phyloP scores from a whole-genome alignment of 2,329 filamentous ascomycete genomes.

The Penicillium sp. region DNA sequence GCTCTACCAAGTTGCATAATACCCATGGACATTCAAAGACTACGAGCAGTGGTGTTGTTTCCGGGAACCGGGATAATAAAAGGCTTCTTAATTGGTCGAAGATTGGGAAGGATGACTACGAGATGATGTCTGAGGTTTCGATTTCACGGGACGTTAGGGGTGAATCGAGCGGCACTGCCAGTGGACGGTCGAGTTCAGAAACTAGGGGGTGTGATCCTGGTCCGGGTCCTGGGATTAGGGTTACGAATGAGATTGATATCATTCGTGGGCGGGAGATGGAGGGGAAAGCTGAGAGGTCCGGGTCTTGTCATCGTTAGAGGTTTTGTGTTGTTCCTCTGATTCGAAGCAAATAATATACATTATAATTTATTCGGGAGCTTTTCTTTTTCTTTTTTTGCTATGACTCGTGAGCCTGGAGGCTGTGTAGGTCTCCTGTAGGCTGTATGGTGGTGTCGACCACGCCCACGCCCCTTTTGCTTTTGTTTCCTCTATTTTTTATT shows the following conservation, averaged over 20 bases:
- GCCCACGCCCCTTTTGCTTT: too few relatives aligned
- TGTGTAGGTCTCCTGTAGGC: too few relatives aligned
- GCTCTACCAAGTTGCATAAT: slow-evolving; percentile 11
- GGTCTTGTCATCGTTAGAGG: not conserved
- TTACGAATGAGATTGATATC: slow-evolving; percentile 26
- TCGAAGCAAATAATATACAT: too few relatives aligned
- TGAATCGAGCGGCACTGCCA: not conserved
- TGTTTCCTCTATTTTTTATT: not conserved
- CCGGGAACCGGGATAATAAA: slow-evolving; percentile 22
- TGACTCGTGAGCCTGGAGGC: too few relatives aligned
- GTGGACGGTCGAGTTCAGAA: not conserved
- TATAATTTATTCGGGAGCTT: too few relatives aligned
- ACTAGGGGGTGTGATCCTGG: not conserved
- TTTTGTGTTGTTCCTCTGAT: too few relatives aligned
- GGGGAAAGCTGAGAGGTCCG: not conserved
- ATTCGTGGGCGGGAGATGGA: not conserved
- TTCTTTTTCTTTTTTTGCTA: too few relatives aligned
- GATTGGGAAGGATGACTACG: slow-evolving; percentile 22
- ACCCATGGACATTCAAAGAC: slow-evolving; percentile 16
- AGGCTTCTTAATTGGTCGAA: slow-evolving; percentile 24
- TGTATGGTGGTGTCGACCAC: not conserved
- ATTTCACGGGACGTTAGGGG: slow-evolving; percentile 8
- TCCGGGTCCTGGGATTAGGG: slow-evolving; percentile 16
- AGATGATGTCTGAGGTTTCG: slow-evolving; percentile 30
- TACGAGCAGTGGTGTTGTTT: slow-evolving; percentile 11